Conservation (phyloP, 2,329 filamentous ascomycete species). For the Penicillium sp. region DNA sequence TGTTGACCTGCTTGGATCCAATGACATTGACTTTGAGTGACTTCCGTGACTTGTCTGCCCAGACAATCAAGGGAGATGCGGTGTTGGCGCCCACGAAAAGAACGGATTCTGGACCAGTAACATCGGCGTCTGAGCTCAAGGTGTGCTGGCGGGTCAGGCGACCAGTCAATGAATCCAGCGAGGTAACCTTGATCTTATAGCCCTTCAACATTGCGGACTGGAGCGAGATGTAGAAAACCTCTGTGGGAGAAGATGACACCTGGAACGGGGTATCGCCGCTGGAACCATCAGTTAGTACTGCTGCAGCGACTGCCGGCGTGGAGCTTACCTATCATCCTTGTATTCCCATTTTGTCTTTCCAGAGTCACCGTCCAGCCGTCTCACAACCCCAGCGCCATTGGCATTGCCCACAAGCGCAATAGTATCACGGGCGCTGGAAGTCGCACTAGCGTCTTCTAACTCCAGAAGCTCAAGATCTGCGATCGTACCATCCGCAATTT, state of each 20-base stretch:
- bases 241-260: constrained; percentile 63
- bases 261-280: constrained; percentile 70
- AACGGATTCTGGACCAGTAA: constrained; percentile 44
- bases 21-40: constrained; percentile 44
- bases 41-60: constrained; percentile 43
- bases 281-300: constrained; percentile 18
- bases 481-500: constrained; percentile 48
- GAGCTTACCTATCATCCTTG: constrained; percentile 53
- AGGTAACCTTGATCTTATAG: constrained; percentile 70
- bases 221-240: constrained; percentile 70
- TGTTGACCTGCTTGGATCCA: constrained; percentile 39
- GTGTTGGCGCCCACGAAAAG: constrained; percentile 40
- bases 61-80: constrained; percentile 41
- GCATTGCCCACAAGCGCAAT: constrained; percentile 59
- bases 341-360: constrained; percentile 77
- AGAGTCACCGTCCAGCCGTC: constrained; percentile 65
- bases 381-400: constrained; percentile 52
- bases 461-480: constrained; percentile 66
- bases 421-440: constrained; percentile 53
- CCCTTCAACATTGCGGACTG: constrained; percentile 62
- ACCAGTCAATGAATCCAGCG: constrained; percentile 68
- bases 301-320: not conserved
- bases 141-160: constrained; percentile 65
- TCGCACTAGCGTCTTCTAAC: constrained; percentile 53
- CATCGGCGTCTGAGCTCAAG: constrained; percentile 68